Percentiles rank a stretch among this genome's conserved stretches.
These are phyloP conservation scores for Pleurotus tuoliensis DNA, from an alignment of 768 basidiomycete genomes.

Conservation along the genomic window DNA sequence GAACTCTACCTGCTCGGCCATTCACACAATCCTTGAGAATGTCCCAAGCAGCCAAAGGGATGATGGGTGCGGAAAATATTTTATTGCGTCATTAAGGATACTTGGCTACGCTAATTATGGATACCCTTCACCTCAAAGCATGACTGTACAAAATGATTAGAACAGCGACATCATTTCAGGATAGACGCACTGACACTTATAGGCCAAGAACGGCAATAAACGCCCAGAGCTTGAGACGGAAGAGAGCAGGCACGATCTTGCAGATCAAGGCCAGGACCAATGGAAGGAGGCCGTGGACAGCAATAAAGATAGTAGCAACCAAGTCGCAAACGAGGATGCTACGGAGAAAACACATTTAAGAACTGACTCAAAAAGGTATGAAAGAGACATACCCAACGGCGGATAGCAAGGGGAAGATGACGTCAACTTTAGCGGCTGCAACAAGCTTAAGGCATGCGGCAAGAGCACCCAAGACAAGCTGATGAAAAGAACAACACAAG, in stretches of 20 bases:
- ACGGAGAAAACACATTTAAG: not conserved
- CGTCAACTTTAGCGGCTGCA: slow-evolving; percentile 3
- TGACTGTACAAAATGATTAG: too few relatives aligned
- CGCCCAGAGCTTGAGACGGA: not conserved
- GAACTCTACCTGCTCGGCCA: too few relatives aligned
- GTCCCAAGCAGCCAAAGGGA: too few relatives aligned
- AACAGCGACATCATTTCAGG: too few relatives aligned
- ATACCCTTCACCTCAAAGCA: not conserved
- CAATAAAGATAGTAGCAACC: slow-evolving; percentile 2
- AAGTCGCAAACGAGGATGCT: slow-evolving; percentile 8
- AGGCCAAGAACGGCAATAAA: slow-evolving; percentile 9
- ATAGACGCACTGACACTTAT: not conserved
- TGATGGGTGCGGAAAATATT: too few relatives aligned
- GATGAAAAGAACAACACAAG: not conserved
- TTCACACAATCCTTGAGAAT: too few relatives aligned
- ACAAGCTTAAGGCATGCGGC: slow-evolving; percentile 10
- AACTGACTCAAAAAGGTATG: too few relatives aligned
- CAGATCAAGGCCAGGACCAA: slow-evolving; percentile 8
- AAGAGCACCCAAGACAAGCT: slow-evolving; percentile 19
- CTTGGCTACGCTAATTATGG: too few relatives aligned
- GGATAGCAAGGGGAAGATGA: slow-evolving; percentile 13
- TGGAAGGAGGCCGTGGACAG: slow-evolving; percentile 8
- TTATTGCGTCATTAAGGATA: too few relatives aligned
- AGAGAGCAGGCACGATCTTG: not conserved
- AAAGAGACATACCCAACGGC: slow-evolving; percentile 15